Evolutionary conservation across 169 alveolate species (phyloP).

Genomic region (Babesia bigemina): DNA sequence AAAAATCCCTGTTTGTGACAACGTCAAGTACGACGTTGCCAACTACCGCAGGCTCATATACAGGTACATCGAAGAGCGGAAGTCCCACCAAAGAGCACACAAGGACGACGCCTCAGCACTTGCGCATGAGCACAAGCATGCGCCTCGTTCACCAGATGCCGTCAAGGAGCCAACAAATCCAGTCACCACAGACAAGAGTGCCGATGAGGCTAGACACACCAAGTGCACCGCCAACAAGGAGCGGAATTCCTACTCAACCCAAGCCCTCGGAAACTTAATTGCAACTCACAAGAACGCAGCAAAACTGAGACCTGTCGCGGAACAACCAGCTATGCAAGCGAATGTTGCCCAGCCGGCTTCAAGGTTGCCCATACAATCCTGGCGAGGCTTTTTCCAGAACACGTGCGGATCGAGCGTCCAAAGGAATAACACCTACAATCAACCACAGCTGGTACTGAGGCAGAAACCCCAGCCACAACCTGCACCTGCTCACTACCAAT

Average conservation of each 20-base stretch:
- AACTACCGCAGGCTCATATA: constrained; percentile 61
- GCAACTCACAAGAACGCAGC: constrained; percentile 52
- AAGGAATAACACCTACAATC: constrained; percentile 4
- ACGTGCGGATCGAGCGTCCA: constrained; percentile 42
- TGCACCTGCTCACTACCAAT: constrained; percentile 16
- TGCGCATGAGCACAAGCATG: background rate
- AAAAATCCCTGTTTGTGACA: constrained; percentile 61
- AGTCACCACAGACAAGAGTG: background rate
- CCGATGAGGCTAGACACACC: background rate
- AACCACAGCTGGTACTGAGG: constrained; percentile 11
- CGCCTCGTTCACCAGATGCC: background rate
- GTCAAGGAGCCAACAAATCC: background rate
- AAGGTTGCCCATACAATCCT: constrained; percentile 11
- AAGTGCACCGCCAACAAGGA: constrained; percentile 24
- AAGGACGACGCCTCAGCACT: constrained; percentile 2
- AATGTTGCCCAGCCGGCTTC: constrained; percentile 3
- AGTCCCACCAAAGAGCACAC: background rate
- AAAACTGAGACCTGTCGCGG: constrained; percentile 21
- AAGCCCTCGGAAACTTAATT: constrained; percentile 26
- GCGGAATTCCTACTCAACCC: constrained; percentile 5
- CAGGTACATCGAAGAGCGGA: constrained; percentile 58
- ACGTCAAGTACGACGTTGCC: constrained; percentile 64
- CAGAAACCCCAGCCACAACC: constrained; percentile 31
- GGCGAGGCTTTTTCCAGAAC: constrained; percentile 21
- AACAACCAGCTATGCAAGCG: background rate